Evolutionary conservation across 352 stramenopile species (phyloP).

Genomic region (Pythium sp.): DNA sequence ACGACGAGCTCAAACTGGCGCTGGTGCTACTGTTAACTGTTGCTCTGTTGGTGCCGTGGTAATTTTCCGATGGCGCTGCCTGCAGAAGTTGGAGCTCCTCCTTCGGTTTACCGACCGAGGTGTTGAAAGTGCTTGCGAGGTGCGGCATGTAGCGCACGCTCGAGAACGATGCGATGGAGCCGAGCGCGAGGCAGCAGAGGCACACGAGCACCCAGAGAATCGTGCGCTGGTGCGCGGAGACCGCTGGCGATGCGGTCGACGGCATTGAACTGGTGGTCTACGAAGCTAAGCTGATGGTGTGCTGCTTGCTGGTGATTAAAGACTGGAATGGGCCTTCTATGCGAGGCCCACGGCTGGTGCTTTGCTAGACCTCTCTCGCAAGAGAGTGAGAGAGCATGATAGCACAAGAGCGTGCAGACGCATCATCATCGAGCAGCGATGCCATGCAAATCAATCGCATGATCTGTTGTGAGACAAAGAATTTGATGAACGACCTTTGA

Average conservation of each 20-base stretch:
- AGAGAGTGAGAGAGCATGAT: not conserved
- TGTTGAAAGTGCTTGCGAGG: not conserved
- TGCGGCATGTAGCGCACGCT: slow-evolving; percentile 20
- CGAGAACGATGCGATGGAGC: slow-evolving; percentile 32
- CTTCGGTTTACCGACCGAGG: not conserved
- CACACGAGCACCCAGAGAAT: slow-evolving; percentile 36
- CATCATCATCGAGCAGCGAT: not conserved
- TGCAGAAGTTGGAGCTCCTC: slow-evolving; percentile 8
- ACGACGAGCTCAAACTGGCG: not conserved
- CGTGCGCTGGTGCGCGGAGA: slow-evolving; percentile 15
- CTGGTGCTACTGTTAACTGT: not conserved
- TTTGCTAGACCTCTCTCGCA: not conserved
- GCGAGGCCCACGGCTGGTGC: not conserved
- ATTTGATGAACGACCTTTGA: not conserved
- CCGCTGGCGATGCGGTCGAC: not conserved
- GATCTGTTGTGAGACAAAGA: not conserved
- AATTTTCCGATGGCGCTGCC: not conserved
- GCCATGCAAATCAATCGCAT: not conserved
- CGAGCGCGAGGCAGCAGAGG: slow-evolving; percentile 37
- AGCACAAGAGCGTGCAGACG: not conserved
- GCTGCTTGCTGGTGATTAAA: not conserved
- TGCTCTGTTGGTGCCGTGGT: not conserved
- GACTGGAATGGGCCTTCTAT: not conserved
- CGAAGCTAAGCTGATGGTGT: not conserved
- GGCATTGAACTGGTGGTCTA: not conserved